Evolutionary conservation across 2,329 filamentous ascomycete species (phyloP).

Genomic region (Phoma sp.): DNA sequence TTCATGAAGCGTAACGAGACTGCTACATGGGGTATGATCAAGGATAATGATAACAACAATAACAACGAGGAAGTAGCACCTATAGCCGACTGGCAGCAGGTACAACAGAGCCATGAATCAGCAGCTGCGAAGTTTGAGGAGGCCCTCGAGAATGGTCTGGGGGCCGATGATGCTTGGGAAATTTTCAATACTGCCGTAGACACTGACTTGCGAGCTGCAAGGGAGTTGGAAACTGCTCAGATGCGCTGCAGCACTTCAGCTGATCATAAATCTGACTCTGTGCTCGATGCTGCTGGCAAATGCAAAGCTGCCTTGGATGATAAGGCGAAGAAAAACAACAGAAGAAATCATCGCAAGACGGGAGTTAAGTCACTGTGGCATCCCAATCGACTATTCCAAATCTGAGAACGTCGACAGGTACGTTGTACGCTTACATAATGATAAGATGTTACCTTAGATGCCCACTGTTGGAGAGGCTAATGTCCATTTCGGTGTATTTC

Average conservation of each 20-base stretch:
- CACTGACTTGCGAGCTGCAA: background rate
- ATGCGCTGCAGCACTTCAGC: background rate
- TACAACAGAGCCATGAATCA: background rate
- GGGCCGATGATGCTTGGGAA: background rate
- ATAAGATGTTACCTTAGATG: no score
- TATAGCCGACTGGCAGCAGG: background rate
- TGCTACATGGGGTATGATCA: conserved; percentile 15
- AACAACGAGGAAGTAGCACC: no score
- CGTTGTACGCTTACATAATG: no score
- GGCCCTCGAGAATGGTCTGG: background rate
- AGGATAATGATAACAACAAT: background rate
- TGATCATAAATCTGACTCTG: background rate
- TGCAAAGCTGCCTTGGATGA: background rate
- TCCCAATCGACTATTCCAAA: background rate
- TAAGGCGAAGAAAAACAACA: background rate
- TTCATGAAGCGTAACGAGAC: background rate
- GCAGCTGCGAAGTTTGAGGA: background rate
- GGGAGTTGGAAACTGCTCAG: background rate
- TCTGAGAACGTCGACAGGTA: no score
- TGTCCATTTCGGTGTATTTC: no score
- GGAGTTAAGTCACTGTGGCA: background rate
- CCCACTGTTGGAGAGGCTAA: no score
- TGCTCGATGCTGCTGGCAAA: background rate
- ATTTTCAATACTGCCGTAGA: background rate
- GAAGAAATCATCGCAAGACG: background rate